Evolutionary conservation across 768 basidiomycete genomes (phyloP).

Genomic region (Sporobolomyces pararoseus): DNA sequence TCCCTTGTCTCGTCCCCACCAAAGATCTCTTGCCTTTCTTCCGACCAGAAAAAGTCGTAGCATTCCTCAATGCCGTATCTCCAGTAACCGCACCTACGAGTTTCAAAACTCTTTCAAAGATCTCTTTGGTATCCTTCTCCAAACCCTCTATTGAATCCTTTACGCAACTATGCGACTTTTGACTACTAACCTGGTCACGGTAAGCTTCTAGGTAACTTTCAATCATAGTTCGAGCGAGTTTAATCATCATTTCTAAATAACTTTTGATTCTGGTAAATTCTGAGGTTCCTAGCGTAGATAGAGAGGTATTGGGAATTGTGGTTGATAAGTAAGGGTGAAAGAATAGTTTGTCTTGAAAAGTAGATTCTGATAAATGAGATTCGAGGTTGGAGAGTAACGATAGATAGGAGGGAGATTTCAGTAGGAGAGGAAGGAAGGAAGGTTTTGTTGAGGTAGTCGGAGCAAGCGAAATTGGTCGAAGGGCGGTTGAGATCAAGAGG

Average conservation of each 20-base stretch:
- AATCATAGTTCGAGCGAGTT: background rate
- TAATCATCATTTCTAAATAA: background rate
- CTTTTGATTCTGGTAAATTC: background rate
- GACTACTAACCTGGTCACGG: no score
- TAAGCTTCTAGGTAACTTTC: background rate
- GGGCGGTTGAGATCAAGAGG: background rate
- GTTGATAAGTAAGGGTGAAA: background rate
- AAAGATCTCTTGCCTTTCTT: background rate
- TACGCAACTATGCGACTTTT: no score
- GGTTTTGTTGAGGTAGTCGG: background rate
- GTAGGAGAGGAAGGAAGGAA: background rate
- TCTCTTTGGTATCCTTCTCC: conserved; percentile 4
- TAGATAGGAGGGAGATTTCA: background rate
- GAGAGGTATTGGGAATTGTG: background rate
- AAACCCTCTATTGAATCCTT: background rate
- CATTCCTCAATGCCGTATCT: background rate
- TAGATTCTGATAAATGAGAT: background rate
- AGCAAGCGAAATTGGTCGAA: background rate
- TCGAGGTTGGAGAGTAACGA: background rate
- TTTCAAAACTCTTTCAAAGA: conserved; percentile 1
- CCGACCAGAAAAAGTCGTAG: background rate
- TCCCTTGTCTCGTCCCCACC: background rate
- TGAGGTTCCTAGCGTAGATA: no score
- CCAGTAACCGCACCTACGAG: background rate
- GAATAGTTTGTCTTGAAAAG: conserved; percentile 3